phyloP scores from a whole-genome alignment of 257 asterid species.

The Capsicum chinense region DNA sequence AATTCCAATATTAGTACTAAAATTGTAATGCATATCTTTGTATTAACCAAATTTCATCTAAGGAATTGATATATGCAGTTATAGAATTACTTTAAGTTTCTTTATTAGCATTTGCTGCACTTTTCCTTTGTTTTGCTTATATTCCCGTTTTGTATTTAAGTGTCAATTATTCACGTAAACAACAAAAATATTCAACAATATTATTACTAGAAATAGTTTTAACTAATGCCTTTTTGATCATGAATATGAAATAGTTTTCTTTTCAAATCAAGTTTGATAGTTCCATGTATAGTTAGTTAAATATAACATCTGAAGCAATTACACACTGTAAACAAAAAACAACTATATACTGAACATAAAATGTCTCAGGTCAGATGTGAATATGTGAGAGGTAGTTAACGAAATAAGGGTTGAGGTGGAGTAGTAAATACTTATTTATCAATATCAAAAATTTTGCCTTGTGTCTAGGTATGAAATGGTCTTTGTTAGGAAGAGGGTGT shows the following conservation, averaged over 20 bases:
- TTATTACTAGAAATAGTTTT: neutral
- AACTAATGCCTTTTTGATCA: neutral
- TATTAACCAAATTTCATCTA: neutral
- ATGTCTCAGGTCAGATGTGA: neutral
- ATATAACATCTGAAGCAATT: neutral
- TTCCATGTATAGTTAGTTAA: neutral
- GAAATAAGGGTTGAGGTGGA: neutral
- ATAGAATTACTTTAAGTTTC: neutral
- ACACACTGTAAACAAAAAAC: neutral
- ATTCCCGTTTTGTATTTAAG: neutral
- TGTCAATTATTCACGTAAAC: neutral
- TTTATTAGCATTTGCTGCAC: neutral
- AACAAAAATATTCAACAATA: neutral
- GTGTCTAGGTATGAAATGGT: no score
- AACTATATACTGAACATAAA: neutral
- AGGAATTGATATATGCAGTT: neutral
- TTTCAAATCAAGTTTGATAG: neutral
- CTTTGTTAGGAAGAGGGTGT: no score
- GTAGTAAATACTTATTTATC: no score
- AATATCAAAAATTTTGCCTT: no score
- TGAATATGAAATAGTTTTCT: neutral
- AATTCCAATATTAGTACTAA: neutral
- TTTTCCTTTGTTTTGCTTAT: neutral
- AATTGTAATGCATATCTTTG: neutral
- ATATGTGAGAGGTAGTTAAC: neutral